Percentiles rank a stretch among this genome's conserved stretches.
phyloP scores from a whole-genome alignment of 1,139 yeast species.

The Saccharomycopsis crataegensis region DNA sequence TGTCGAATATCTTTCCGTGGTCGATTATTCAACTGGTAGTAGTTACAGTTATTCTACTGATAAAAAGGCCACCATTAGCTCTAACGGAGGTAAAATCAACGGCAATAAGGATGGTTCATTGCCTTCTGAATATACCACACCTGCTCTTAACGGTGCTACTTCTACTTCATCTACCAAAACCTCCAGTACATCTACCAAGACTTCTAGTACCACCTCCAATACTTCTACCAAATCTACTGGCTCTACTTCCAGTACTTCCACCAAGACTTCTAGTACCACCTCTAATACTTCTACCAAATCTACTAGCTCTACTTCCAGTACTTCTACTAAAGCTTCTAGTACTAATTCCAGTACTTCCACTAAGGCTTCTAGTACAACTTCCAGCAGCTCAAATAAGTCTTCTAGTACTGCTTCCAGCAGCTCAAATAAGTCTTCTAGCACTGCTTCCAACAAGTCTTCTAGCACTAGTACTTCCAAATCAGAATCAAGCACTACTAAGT shows the following conservation, averaged over 20 bases:
- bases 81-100: conserved; percentile 44
- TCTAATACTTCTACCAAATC: background rate
- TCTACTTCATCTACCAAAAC: conserved; percentile 3
- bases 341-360: conserved; percentile 22
- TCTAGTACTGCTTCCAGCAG: background rate
- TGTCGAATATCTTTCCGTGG: conserved; percentile 45
- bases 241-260: conserved; percentile 3
- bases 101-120: conserved; percentile 29
- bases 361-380: conserved; percentile 33
- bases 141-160: conserved; percentile 1
- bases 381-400: background rate
- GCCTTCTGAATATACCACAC: conserved; percentile 12
- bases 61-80: conserved; percentile 44
- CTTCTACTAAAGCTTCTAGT: background rate
- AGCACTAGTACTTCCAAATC: background rate
- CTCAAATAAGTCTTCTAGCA: background rate
- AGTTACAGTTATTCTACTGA: conserved; percentile 44
- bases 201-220: conserved; percentile 26
- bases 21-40: conserved; percentile 62
- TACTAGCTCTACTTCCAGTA: conserved; percentile 5
- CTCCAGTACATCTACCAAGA: conserved; percentile 1
- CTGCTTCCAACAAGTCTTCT: background rate
- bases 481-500: conserved; percentile 2
- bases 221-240: conserved; percentile 22
- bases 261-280: conserved; percentile 29